phyloP scores from a whole-genome alignment of 2,329 filamentous ascomycete species.

The Microdochium paspali region DNA sequence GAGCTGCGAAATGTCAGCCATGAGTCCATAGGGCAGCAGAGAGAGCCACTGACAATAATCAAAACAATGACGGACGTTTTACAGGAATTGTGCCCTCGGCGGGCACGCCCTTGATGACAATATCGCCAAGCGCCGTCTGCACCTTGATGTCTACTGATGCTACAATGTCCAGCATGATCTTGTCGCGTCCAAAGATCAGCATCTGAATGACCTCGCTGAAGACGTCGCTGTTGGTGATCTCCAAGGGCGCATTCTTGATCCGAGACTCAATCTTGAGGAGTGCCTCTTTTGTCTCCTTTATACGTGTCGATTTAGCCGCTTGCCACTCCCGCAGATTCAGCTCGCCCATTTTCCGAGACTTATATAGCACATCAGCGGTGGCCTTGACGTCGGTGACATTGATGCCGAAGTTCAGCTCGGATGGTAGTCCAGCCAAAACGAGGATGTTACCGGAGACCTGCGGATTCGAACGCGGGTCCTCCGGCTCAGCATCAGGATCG shows the following conservation, averaged over 20 bases:
- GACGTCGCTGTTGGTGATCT: constrained; percentile 70
- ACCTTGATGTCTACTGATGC: constrained; percentile 78
- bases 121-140: constrained; percentile 68
- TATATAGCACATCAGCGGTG: constrained; percentile 71
- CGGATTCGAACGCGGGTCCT: constrained; percentile 62
- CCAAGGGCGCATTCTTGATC: constrained; percentile 70
- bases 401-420: constrained; percentile 79
- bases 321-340: constrained; percentile 79
- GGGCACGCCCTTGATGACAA: constrained; percentile 76
- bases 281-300: constrained; percentile 46
- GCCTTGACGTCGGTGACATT: constrained; percentile 70
- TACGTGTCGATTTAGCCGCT: constrained; percentile 66
- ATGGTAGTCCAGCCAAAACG: constrained; percentile 68
- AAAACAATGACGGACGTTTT: constrained; percentile 67
- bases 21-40: background rate
- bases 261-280: constrained; percentile 65
- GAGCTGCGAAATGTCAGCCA: constrained; percentile 38
- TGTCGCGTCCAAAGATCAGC: constrained; percentile 63
- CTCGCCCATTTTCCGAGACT: constrained; percentile 67
- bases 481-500: constrained; percentile 67
- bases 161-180: constrained; percentile 63
- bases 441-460: constrained; percentile 75
- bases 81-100: constrained; percentile 79
- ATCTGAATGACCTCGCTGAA: constrained; percentile 75
- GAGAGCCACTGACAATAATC: constrained; percentile 26